Evolutionary conservation across 2,329 filamentous ascomycete genomes (phyloP).

Genomic region (Monosporascus sp.): DNA sequence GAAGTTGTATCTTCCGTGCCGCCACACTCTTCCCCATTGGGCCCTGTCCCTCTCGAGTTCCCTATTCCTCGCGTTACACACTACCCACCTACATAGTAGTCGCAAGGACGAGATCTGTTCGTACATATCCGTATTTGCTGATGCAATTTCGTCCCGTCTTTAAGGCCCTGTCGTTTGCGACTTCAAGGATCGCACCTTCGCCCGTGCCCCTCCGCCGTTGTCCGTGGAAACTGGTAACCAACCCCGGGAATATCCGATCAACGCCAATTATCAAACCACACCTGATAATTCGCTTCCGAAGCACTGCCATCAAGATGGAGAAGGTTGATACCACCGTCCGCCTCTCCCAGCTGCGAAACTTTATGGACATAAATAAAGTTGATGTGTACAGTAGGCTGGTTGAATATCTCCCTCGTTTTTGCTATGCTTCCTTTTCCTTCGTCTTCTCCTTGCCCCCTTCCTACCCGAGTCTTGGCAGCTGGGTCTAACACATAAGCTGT

Average conservation of each 20-base stretch:
- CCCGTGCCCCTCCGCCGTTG: background rate
- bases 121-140: background rate
- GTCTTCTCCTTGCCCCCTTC: background rate
- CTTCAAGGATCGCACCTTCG: constrained; percentile 6
- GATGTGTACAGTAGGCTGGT: constrained; percentile 78
- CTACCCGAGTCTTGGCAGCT: constrained; percentile 9
- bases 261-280: constrained; percentile 2
- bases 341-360: constrained; percentile 67
- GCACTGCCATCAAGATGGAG: constrained; percentile 52
- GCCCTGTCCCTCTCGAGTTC: background rate
- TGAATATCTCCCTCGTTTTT: constrained; percentile 6
- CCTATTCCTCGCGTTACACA: background rate
- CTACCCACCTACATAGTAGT: background rate
- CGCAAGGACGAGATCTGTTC: background rate
- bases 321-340: constrained; percentile 73
- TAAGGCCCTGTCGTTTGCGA: constrained; percentile 10
- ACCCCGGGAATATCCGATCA: constrained; percentile 4
- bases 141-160: constrained; percentile 15
- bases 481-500: constrained; percentile 10
- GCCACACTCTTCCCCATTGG: background rate
- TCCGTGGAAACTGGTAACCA: constrained; percentile 1
- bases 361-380: constrained; percentile 83
- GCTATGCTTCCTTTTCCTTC: background rate
- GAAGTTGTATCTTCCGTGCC: background rate
- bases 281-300: constrained; percentile 12